These are phyloP conservation scores for Bipolaris victoriae DNA, from an alignment of 2,329 filamentous ascomycete species.

Conservation along the genomic window DNA sequence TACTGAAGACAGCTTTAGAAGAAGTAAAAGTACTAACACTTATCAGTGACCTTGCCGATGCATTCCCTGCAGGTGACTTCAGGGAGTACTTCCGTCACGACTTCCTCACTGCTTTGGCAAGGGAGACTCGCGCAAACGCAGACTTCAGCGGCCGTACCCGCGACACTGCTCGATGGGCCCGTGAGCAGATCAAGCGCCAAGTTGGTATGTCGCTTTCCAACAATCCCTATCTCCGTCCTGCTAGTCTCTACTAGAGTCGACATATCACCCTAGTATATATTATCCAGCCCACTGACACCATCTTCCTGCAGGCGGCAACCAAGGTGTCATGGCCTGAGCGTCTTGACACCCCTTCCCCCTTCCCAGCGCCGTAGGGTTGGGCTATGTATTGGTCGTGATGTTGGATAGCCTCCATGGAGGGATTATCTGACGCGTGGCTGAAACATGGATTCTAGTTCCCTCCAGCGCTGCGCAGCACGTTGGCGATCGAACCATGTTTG, in stretches of 20 bases:
- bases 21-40: conserved; percentile 44
- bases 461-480: conserved; percentile 3
- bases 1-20: conserved; percentile 11
- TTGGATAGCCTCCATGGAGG: conserved; percentile 21
- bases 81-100: conserved; percentile 84
- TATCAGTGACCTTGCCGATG: conserved; percentile 84
- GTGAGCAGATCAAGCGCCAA: conserved; percentile 96
- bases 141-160: conserved; percentile 85
- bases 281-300: conserved; percentile 31
- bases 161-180: conserved; percentile 95
- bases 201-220: conserved; percentile 50
- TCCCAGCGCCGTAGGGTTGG: conserved; percentile 20
- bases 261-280: conserved; percentile 19
- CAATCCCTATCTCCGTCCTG: conserved; percentile 19
- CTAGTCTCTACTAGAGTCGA: conserved; percentile 5
- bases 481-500: conserved; percentile 3
- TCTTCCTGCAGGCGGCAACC: conserved; percentile 38
- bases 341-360: conserved; percentile 10
- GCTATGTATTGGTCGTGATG: conserved; percentile 21
- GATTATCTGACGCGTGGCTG: conserved; percentile 24
- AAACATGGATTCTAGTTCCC: conserved; percentile 13
- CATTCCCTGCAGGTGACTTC: conserved; percentile 90
- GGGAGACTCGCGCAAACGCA: conserved; percentile 87
- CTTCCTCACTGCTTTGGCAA: conserved; percentile 88
- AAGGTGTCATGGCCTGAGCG: conserved; percentile 47